Evolutionary conservation across 768 basidiomycete genomes (phyloP).

Genomic region (Saitozyma podzolica): DNA sequence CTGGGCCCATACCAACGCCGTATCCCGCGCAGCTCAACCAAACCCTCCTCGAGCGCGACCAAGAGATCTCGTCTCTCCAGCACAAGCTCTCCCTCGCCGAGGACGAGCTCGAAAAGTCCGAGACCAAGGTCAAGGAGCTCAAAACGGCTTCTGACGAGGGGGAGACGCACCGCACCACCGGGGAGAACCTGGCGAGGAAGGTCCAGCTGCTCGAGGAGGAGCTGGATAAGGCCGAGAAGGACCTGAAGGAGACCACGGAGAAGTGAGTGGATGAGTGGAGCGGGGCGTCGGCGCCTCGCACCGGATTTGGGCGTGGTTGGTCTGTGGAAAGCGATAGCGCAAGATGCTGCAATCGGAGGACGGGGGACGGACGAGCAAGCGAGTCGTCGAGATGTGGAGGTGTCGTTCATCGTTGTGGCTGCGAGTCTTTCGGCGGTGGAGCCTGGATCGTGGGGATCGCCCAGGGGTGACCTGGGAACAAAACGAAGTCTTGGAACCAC

Average conservation of each 20-base stretch:
- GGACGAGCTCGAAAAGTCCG: constrained; percentile 67
- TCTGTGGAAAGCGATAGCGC: no score
- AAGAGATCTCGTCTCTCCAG: constrained; percentile 76
- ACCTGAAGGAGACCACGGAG: constrained; percentile 91
- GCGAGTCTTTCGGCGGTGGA: no score
- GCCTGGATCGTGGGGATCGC: no score
- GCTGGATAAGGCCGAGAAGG: constrained; percentile 92
- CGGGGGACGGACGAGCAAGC: no score
- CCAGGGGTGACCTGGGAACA: no score
- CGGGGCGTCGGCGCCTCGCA: no score
- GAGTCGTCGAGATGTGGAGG: no score
- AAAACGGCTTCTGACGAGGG: constrained; percentile 69
- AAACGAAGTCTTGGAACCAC: no score
- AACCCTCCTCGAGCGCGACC: constrained; percentile 73
- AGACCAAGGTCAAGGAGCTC: constrained; percentile 64
- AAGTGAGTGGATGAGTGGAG: constrained; percentile 65
- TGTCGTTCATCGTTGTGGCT: no score
- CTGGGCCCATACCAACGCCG: no score
- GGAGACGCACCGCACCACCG: constrained; percentile 68
- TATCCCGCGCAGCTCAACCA: constrained; percentile 60
- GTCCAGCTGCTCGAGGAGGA: constrained; percentile 91
- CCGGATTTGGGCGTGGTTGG: no score
- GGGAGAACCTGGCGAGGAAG: constrained; percentile 76
- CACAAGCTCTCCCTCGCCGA: constrained; percentile 69
- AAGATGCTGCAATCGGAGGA: no score